Evolutionary conservation across 1,284 basidiomycete genomes (phyloP), one percentile per base, ranked within the genome.

Genomic region (Pulveroboletus ridleyi): DNA sequence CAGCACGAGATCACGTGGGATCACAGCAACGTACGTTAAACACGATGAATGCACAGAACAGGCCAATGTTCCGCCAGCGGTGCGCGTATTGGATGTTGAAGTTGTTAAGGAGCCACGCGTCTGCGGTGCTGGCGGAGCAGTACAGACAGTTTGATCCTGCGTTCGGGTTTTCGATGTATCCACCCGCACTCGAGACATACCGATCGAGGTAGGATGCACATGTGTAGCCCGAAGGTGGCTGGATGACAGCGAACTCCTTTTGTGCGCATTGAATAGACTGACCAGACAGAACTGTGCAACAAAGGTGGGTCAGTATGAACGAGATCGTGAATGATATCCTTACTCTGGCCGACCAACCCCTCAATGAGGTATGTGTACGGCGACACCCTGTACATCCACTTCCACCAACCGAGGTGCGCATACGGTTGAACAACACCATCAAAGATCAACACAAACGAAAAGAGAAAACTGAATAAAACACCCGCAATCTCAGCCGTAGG

Each of bases 301-400:
- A 39, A 1, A 6, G 3, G 23, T 1, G 0, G 1, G 53, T 67
- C 49, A 69, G 46, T 29, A 56, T 13, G 15, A 22, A 41, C 20
- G 10, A 14, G 15, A 3, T 6, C 3, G 18, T 39, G 14, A 6
- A 42, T 7, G 6, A 13, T 41, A 9, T 35, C 15, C 71, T 44
- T 56, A 83, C 84, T 79, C 77, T 86, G 81, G 5, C 84, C 83
- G 35, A 86, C 71, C 44, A 89, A 71, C 39, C 83, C 87, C 71
- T 89, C 88, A 63, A 88, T 78, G 47, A 90, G 77, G 71, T 90
- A 92, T 1, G 91, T 92, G 79, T 89, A 94, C 0, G 94, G 94
- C 4, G 91, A 92, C 20, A 91, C 73, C 55, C 83, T 85, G 74
- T 95, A 92, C 89, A 94, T 92, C 89, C 92, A 95, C 68, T 81